Percentiles rank a stretch among this genome's conserved stretches.
Conservation (phyloP, 768 basidiomycete genomes). For the Postia placenta region DNA sequence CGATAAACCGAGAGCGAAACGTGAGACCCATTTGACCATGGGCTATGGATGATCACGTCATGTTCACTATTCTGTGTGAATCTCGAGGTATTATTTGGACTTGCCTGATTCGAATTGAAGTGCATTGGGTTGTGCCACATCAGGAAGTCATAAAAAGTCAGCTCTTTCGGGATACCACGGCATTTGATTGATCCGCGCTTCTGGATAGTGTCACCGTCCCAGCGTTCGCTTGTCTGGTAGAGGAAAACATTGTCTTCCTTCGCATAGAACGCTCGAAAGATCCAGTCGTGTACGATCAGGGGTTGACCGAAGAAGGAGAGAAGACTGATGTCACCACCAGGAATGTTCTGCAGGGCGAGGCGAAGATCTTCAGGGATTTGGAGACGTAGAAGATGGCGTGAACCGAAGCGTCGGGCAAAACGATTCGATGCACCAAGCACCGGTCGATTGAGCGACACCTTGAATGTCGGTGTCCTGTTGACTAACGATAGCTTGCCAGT, state of each 20-base stretch:
- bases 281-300: constrained; percentile 44
- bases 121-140: constrained; percentile 35
- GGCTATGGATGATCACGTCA: constrained; percentile 30
- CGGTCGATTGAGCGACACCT: constrained; percentile 34
- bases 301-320: constrained; percentile 40
- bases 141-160: background rate
- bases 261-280: constrained; percentile 56
- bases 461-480: background rate
- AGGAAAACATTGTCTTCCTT: constrained; percentile 56
- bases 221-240: constrained; percentile 45
- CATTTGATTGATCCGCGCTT: background rate
- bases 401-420: constrained; percentile 57
- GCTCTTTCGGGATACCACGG: background rate
- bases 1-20: constrained; percentile 56
- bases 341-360: constrained; percentile 11
- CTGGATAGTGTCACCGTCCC: background rate
- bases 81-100: background rate
- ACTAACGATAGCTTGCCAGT: constrained; percentile 29
- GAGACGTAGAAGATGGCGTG: constrained; percentile 48
- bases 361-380: constrained; percentile 32
- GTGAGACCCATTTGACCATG: constrained; percentile 60
- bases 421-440: constrained; percentile 50
- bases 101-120: constrained; percentile 38
- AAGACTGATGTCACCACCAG: constrained; percentile 17
- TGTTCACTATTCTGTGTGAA: background rate